Conservation (phyloP, 78 protist species). For the Dictyostelium firmibasis region DNA sequence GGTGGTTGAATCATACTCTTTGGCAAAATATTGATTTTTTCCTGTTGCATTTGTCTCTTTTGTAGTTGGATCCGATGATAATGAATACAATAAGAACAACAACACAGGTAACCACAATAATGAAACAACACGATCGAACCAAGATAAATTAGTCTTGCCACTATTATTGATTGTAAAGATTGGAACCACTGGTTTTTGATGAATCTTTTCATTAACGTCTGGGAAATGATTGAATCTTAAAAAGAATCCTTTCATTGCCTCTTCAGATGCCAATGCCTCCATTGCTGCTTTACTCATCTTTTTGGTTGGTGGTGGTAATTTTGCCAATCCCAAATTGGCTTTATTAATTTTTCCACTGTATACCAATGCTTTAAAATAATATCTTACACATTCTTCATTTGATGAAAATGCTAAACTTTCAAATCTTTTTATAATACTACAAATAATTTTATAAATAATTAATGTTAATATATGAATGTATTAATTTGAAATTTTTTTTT, state of each 20-base stretch:
- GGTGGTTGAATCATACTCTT: not conserved
- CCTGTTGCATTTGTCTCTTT: not conserved
- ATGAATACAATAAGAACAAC: not conserved
- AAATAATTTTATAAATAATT: not conserved
- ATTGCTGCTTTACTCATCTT: not conserved
- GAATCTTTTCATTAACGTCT: not conserved
- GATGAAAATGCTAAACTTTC: conserved; percentile 61
- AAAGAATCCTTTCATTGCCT: conserved; percentile 1
- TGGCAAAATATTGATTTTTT: conserved; percentile 6
- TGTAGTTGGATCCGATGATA: not conserved
- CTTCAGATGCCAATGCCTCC: not conserved
- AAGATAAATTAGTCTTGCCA: conserved; percentile 2
- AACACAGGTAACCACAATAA: conserved; percentile 30
- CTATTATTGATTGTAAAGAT: not conserved
- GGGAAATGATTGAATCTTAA: conserved; percentile 4
- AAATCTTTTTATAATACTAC: conserved; percentile 48
- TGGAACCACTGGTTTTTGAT: conserved; percentile 58
- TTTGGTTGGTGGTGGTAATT: conserved; percentile 1
- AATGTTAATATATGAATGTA: not conserved
- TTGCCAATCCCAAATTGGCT: not conserved
- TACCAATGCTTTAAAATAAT: conserved; percentile 64
- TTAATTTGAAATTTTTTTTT: not conserved
- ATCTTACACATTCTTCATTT: conserved; percentile 63
- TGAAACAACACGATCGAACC: conserved; percentile 9
- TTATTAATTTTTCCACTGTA: not conserved